A percentile compares a stretch with the other conserved stretches of the same genome.
Evolutionary conservation across 306 rosid species (phyloP).

Genomic region (Oemleria cerasiformis): DNA sequence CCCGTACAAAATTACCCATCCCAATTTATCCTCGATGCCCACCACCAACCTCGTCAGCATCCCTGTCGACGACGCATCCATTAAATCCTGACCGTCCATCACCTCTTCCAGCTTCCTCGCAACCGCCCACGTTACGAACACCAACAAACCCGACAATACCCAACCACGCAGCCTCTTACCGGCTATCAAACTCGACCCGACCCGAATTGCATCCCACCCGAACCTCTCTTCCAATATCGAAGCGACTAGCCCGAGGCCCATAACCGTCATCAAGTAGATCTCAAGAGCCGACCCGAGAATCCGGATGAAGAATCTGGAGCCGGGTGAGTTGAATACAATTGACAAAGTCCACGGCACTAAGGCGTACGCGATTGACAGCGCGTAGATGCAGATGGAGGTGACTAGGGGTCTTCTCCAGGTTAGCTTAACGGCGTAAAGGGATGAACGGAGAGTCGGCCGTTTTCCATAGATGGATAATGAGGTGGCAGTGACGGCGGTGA

Average conservation of each 20-base stretch:
- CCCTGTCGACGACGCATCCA: conserved; percentile 6
- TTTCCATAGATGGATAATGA: conserved; percentile 23
- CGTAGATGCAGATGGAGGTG: conserved; percentile 55
- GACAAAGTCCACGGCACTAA: conserved; percentile 30
- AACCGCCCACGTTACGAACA: conserved; percentile 35
- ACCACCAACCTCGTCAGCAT: conserved; percentile 14
- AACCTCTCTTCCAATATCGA: conserved; percentile 65
- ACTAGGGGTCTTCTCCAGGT: conserved; percentile 41
- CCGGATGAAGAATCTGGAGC: conserved; percentile 15
- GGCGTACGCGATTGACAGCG: conserved; percentile 37
- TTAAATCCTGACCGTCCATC: conserved; percentile 43
- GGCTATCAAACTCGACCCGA: conserved; percentile 48
- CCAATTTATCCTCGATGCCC: conserved; percentile 32
- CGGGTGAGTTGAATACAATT: conserved; percentile 6
- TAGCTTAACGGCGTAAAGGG: conserved; percentile 23
- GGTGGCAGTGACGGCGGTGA: conserved; percentile 51
- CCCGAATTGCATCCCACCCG: conserved; percentile 62
- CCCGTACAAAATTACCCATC: conserved; percentile 47
- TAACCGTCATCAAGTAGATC: conserved; percentile 56
- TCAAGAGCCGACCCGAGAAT: conserved; percentile 34
- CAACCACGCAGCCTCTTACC: conserved; percentile 52
- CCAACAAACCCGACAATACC: conserved; percentile 47
- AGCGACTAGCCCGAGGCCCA: conserved; percentile 51
- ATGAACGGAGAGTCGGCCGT: conserved; percentile 32
- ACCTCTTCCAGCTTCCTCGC: conserved; percentile 30